phyloP scores from a whole-genome alignment of 2,329 filamentous ascomycete genomes.

The Neofusicoccum sp. region DNA sequence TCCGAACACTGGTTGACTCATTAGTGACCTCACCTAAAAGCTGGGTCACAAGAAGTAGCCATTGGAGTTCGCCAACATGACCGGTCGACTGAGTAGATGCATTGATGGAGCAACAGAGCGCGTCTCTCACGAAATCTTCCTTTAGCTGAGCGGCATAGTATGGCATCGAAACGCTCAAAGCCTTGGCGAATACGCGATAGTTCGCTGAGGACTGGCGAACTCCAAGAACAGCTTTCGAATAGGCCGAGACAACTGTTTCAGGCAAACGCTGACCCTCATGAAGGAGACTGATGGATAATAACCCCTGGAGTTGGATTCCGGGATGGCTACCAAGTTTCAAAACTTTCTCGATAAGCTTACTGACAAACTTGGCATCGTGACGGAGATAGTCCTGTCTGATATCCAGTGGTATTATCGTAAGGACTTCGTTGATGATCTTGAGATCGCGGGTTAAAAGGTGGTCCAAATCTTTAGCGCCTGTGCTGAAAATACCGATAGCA shows the following conservation, averaged over 20 bases:
- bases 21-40: background rate
- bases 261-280: slow-evolving; percentile 27
- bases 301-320: slow-evolving; percentile 33
- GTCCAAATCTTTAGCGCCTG: slow-evolving; percentile 29
- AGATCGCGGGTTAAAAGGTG: slow-evolving; percentile 35
- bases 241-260: slow-evolving; percentile 28
- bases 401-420: background rate
- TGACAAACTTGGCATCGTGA: background rate
- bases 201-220: slow-evolving; percentile 14
- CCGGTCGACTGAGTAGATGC: background rate
- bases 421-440: slow-evolving; percentile 30
- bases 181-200: background rate
- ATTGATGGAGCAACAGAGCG: slow-evolving; percentile 1
- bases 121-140: slow-evolving; percentile 1
- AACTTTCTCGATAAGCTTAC: slow-evolving; percentile 35
- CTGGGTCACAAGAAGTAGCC: background rate
- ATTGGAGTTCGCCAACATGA: background rate
- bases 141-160: slow-evolving; percentile 2
- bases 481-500: slow-evolving; percentile 35
- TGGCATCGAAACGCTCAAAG: slow-evolving; percentile 1
- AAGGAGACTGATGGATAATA: slow-evolving; percentile 33
- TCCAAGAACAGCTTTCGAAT: slow-evolving; percentile 27
- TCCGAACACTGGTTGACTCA: slow-evolving; percentile 24
- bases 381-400: background rate
- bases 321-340: slow-evolving; percentile 27